Conservation (phyloP, 805 yeast species). For the Cyberlindnera mrakii region DNA sequence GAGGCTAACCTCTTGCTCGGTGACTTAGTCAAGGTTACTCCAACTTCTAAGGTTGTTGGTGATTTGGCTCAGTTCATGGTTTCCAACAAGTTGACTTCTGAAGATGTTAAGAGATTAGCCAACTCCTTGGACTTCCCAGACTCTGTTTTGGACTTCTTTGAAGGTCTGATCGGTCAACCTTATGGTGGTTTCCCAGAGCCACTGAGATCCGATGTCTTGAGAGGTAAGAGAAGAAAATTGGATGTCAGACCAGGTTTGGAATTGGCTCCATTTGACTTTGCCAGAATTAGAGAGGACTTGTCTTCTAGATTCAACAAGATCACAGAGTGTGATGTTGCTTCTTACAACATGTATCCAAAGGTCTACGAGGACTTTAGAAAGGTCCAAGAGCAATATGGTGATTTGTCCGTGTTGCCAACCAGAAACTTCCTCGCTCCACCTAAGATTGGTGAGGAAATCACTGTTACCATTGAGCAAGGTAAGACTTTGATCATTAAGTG, state of each 20-base stretch:
- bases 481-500: slow-evolving; percentile 86
- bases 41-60: slow-evolving; percentile 99
- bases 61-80: slow-evolving; percentile 99
- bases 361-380: slow-evolving; percentile 86
- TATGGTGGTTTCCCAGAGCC: slow-evolving; percentile 99
- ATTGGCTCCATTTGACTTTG: slow-evolving; percentile 78
- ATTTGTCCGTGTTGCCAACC: slow-evolving; percentile 90
- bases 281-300: slow-evolving; percentile 65
- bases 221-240: slow-evolving; percentile 89
- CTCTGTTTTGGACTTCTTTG: slow-evolving; percentile 96
- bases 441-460: slow-evolving; percentile 80
- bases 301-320: slow-evolving; percentile 71
- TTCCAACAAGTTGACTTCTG: slow-evolving; percentile 78
- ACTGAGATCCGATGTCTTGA: slow-evolving; percentile 81
- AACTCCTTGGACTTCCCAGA: slow-evolving; percentile 95
- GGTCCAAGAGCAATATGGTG: slow-evolving; percentile 75
- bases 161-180: slow-evolving; percentile 99
- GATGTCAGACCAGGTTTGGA: slow-evolving; percentile 88
- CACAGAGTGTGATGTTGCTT: slow-evolving; percentile 86
- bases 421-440: slow-evolving; percentile 85
- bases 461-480: slow-evolving; percentile 90
- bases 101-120: slow-evolving; percentile 86
- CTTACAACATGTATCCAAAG: slow-evolving; percentile 96
- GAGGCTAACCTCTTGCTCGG: slow-evolving; percentile 89
- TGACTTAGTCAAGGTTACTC: slow-evolving; percentile 97